Evolutionary conservation across 495 filamentous ascomycete species (phyloP), one percentile per base, ranked within the genome.

Genomic region (Penicillium steckii): DNA sequence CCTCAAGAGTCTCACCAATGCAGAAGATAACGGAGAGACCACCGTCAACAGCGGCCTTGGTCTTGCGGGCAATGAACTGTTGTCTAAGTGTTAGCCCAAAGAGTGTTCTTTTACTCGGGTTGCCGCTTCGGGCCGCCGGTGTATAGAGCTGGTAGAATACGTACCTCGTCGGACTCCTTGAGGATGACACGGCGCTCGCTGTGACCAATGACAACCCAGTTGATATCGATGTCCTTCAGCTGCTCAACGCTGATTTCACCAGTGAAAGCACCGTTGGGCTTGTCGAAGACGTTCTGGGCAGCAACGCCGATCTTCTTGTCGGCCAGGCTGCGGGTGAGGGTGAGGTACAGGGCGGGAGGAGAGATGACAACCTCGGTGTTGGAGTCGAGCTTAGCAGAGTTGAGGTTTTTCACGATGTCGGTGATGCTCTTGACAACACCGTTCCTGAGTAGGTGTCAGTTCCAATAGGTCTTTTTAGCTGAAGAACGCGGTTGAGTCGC

Each of bases 211-310:
- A 98, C 82, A 47, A 86, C 80, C 94, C 94, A 97, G 65, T 85
- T 80, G 65, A 98, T 86, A 61, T 82, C 83, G 73, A 79, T 81
- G 71, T 97, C 94, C 69, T 86, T 85, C 62, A 98, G 83, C 75
- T 98, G 95, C 54, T 85, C 76, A 52, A 91, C 91, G 59, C 83
- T 87, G 77, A 98, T 95, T 75, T 97, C 94, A 64, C 95, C 94
- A 22, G 94, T 98, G 81, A 89, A 97, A 53, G 95, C 94, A 61
- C 95, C 94, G 69, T 95, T 92, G 66, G 90, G 89, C 79, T 91
- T 92, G 80, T 97, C 87, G 74, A 83, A 97, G 71, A 97, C 89
- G 66, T 98, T 97, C 80, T 98, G 94, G 40, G 94, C 84, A 38
- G 91, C 86, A 47, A 97, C 88, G 56, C 87, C 83, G 63, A 97